Percentiles rank a stretch among this genome's conserved stretches.
phyloP scores from a whole-genome alignment of 768 basidiomycete species.

The Lactarius sanguifluus region DNA sequence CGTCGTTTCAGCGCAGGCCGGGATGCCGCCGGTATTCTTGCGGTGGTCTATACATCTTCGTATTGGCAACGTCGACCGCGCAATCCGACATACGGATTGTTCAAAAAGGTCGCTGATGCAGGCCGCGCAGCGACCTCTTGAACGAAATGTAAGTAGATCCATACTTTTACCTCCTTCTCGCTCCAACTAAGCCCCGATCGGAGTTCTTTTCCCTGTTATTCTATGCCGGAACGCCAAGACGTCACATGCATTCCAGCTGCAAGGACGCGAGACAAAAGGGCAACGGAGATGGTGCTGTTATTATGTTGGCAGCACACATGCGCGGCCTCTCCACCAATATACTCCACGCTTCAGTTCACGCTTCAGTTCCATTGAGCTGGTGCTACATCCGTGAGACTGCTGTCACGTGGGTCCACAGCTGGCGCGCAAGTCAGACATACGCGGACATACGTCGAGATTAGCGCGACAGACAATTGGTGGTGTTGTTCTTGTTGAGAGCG shows the following conservation, averaged over 20 bases:
- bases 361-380: neutral
- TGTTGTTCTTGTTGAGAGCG: neutral
- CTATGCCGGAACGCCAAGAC: neutral
- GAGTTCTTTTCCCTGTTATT: neutral
- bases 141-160: no score
- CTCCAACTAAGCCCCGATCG: neutral
- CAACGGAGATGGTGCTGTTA: neutral
- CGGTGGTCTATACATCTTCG: neutral
- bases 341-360: neutral
- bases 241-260: neutral
- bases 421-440: neutral
- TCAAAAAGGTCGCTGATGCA: no score
- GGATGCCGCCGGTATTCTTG: no score
- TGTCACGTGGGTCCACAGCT: neutral
- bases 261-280: neutral
- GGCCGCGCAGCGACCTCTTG: no score
- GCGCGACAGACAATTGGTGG: neutral
- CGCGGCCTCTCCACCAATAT: neutral
- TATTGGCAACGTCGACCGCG: neutral
- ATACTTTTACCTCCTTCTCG: no score
- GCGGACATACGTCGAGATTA: neutral
- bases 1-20: conserved; percentile 31
- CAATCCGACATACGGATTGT: no score
- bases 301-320: neutral
- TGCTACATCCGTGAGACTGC: neutral